Conservation (phyloP, 441 rosid genomes). For the Capsella rubella region DNA sequence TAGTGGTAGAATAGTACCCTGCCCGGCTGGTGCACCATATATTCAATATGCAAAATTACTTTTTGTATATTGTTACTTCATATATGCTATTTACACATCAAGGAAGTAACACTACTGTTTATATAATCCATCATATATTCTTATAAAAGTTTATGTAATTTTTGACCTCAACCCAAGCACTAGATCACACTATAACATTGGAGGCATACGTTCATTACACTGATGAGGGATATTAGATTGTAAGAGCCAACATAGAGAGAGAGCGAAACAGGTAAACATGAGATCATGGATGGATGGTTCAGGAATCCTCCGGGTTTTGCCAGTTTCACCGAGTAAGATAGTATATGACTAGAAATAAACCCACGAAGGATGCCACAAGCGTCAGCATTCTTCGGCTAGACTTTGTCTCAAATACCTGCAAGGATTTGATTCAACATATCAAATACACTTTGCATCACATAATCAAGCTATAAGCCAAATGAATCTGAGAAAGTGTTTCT, state of each 20-base stretch:
- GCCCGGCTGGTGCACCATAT: slow-evolving; percentile 60
- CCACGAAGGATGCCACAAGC: slow-evolving; percentile 88
- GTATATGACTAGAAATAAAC: slow-evolving; percentile 81
- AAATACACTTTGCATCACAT: slow-evolving; percentile 22
- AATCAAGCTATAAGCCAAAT: not conserved
- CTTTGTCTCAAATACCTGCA: slow-evolving; percentile 92
- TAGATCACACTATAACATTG: slow-evolving; percentile 33
- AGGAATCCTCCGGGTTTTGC: slow-evolving; percentile 4
- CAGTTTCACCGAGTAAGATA: slow-evolving; percentile 73
- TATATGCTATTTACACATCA: not conserved
- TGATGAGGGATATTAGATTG: not conserved
- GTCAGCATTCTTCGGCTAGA: slow-evolving; percentile 90
- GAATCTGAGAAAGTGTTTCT: not conserved
- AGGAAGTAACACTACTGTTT: not conserved
- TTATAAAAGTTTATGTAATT: not conserved
- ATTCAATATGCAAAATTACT: not conserved
- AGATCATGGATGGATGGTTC: slow-evolving; percentile 24
- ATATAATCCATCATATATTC: slow-evolving; percentile 15
- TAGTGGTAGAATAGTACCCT: slow-evolving; percentile 99
- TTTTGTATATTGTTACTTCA: too few relatives aligned
- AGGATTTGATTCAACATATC: slow-evolving; percentile 24
- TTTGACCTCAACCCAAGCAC: slow-evolving; percentile 1
- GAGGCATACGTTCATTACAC: slow-evolving; percentile 29
- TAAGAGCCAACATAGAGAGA: slow-evolving; percentile 20
- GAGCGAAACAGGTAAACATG: not conserved